Conservation (phyloP, 2,329 filamentous ascomycete genomes). For the Fulvia fulva region DNA sequence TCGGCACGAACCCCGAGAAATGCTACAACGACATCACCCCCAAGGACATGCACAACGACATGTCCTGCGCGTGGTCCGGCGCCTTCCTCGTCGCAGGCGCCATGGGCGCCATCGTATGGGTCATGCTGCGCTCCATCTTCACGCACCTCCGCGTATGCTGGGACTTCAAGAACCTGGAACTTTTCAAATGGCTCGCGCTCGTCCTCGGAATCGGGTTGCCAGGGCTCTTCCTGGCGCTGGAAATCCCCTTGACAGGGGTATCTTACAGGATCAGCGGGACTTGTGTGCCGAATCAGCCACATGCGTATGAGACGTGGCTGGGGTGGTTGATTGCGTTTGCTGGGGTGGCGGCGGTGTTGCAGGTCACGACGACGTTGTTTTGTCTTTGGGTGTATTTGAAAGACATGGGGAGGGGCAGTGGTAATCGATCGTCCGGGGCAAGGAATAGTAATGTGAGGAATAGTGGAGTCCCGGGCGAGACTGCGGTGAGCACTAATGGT, state of each 20-base stretch:
- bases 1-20: constrained; percentile 67
- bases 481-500: constrained; percentile 4
- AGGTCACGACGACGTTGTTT: constrained; percentile 34
- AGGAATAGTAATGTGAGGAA: neutral
- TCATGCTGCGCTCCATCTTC: constrained; percentile 52
- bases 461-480: neutral
- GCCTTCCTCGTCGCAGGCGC: constrained; percentile 74
- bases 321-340: constrained; percentile 37
- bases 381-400: constrained; percentile 35
- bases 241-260: constrained; percentile 39
- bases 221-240: constrained; percentile 38
- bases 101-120: constrained; percentile 78
- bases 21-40: constrained; percentile 84
- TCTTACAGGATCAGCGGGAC: constrained; percentile 65
- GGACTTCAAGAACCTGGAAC: constrained; percentile 31
- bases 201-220: constrained; percentile 30
- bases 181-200: constrained; percentile 33
- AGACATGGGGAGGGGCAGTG: constrained; percentile 7
- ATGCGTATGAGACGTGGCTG: constrained; percentile 36
- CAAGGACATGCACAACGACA: constrained; percentile 69
- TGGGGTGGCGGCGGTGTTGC: constrained; percentile 32
- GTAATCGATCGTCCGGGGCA: neutral
- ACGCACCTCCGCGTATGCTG: constrained; percentile 39
- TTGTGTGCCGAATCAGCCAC: constrained; percentile 73
- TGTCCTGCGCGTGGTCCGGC: constrained; percentile 76